Percentiles rank a stretch among this genome's conserved stretches.
phyloP scores from a whole-genome alignment of 495 filamentous ascomycete genomes.

The Tuber calosporum region DNA sequence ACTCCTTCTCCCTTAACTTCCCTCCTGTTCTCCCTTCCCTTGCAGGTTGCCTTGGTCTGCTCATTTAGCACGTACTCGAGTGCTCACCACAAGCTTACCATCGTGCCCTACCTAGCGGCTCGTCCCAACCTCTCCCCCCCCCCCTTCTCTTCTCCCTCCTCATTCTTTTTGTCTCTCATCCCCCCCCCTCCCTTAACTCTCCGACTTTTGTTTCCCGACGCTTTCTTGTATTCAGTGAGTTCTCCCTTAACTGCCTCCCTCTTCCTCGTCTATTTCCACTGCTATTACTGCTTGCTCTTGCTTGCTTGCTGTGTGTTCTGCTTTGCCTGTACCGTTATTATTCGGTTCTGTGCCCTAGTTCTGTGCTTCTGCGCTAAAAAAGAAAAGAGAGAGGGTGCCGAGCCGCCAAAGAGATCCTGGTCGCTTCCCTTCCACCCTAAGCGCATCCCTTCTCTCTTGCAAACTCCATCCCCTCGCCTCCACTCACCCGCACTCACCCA shows the following conservation, averaged over 20 bases:
- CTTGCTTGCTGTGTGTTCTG: conserved; percentile 8
- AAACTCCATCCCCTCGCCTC: conserved; percentile 21
- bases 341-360: conserved; percentile 23
- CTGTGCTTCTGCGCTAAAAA: conserved; percentile 35
- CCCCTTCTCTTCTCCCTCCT: conserved; percentile 13
- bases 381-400: conserved; percentile 23
- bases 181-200: conserved; percentile 5
- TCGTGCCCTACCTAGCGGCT: background rate
- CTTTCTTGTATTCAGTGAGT: conserved; percentile 10
- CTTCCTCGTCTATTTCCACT: conserved; percentile 18
- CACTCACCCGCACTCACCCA: conserved; percentile 27
- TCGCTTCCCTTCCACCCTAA: conserved; percentile 30
- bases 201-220: background rate
- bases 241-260: conserved; percentile 17
- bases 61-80: background rate
- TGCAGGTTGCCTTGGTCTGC: background rate
- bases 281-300: background rate
- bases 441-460: conserved; percentile 32
- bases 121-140: conserved; percentile 6
- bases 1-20: conserved; percentile 2
- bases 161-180: conserved; percentile 16
- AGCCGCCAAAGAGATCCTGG: conserved; percentile 32
- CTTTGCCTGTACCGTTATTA: conserved; percentile 9
- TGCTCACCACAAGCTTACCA: background rate
- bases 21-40: conserved; percentile 10